Conservation (phyloP, 75 land plant species). For the Pinus taeda region DNA sequence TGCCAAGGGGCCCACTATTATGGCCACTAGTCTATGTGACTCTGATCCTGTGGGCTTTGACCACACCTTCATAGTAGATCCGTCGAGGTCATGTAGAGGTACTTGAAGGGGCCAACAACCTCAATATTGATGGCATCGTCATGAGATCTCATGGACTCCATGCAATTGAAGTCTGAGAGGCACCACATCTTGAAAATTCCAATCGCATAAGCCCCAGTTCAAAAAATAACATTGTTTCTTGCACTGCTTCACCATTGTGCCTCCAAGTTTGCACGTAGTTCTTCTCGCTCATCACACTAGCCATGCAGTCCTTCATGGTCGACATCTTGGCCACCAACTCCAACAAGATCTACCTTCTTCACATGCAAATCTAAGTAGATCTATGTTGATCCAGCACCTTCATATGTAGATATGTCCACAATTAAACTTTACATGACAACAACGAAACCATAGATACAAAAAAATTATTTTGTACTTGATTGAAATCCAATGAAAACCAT, state of each 20-base stretch:
- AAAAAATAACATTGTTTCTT: too few species aligned
- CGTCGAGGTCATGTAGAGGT: conserved; percentile 67
- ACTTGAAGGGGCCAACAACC: conserved; percentile 22
- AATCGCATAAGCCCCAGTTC: too few species aligned
- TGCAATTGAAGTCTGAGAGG: conserved; percentile 68
- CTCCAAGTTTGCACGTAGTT: conserved; percentile 72
- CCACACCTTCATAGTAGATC: conserved; percentile 81
- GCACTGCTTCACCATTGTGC: not conserved
- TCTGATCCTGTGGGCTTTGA: conserved; percentile 25
- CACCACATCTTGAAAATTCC: conserved; percentile 82
- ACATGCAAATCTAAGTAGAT: too few species aligned
- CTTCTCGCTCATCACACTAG: conserved; percentile 51
- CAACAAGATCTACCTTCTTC: conserved; percentile 6
- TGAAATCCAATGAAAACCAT: too few species aligned
- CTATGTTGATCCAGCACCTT: too few species aligned
- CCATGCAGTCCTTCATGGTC: conserved; percentile 53
- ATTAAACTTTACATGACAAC: too few species aligned
- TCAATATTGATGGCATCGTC: too few species aligned
- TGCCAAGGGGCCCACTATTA: conserved; percentile 53
- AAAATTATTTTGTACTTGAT: too few species aligned
- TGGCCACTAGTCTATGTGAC: too few species aligned
- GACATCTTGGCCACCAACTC: conserved; percentile 62
- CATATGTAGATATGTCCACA: too few species aligned
- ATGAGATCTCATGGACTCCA: conserved; percentile 76
- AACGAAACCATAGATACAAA: too few species aligned